Base-by-base conservation (phyloP, 83 land plant species). In the Diphasiastrum complanatum region DNA sequence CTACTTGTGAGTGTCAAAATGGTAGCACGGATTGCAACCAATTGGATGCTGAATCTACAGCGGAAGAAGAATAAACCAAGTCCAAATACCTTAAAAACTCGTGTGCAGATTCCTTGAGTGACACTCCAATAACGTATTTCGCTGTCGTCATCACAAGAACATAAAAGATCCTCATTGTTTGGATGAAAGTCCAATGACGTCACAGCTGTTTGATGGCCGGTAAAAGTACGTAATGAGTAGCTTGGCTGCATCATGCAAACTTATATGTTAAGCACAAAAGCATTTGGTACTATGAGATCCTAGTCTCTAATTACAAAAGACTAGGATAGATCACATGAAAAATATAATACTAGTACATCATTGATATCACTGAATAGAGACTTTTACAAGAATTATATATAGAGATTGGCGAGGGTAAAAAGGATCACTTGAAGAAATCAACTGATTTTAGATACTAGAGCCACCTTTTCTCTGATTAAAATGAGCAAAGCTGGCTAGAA, bases 111-210 rank as follows among this genome's bases (percentile, higher is more conserved):
- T 23, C 91, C 88, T 53, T 86, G 84, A 57, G 70, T 83, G 28
- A 91, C 76, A 76, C 81, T 86, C 92, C 89, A 86, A 60, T 78
- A 91, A 5, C 86, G 78, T 4, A 86, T 86, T 65, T 91, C 97
- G 40, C 81, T 76, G 45, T 91, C 78, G 3, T 69, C 83, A 72
- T 91, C 97, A 75, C 84, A 86, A 26, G 97, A 91, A 74, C 86
- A 86, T 8, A 91, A 71, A 18, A 91, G 67, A 70, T 91, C 96
- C 45, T 79, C 86, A 56, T 74, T 91, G 45, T 50, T 81, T 11
- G 86, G 89, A 64, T 91, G 92, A 53, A 86, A 91, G 60, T 91
- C 92, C 29, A 91, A 65, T 4, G 97, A 91, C 89, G 78, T 82
- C 1, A 91, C 89, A 34, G 80, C 64, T 0, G 82, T 65, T 3